Percentiles rank a stretch among this genome's conserved stretches.
Conservation (phyloP, 2,329 filamentous ascomycete genomes). For the Thielaviopsis cerberus region DNA sequence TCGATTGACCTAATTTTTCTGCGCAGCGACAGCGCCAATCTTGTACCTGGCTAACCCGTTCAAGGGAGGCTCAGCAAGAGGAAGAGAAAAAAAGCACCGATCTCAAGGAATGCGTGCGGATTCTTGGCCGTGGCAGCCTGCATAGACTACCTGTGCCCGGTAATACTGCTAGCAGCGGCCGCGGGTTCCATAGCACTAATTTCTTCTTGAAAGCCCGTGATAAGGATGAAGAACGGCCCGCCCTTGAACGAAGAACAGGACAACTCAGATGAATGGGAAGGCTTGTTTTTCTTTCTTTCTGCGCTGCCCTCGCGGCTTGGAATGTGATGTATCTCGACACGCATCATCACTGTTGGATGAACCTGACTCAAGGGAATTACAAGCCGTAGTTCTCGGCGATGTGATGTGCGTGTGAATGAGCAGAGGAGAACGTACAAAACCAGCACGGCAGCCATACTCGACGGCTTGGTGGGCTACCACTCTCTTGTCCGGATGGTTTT, state of each 20-base stretch:
- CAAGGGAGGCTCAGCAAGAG: neutral
- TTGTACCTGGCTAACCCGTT: neutral
- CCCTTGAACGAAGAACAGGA: neutral
- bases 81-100: neutral
- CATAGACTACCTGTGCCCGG: neutral
- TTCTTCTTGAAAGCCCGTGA: neutral
- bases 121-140: constrained; percentile 8
- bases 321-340: neutral
- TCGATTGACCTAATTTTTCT: neutral
- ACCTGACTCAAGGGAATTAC: neutral
- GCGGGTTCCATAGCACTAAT: neutral
- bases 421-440: neutral
- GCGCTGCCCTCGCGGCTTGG: neutral
- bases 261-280: neutral
- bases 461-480: neutral
- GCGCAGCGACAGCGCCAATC: neutral
- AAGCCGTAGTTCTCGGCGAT: neutral
- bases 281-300: neutral
- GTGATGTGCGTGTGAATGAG: neutral
- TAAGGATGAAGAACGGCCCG: neutral
- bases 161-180: neutral
- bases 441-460: neutral
- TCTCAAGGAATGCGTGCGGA: neutral
- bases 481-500: neutral
- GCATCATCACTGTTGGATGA: neutral